Conservation (phyloP, 1,139 yeast species). For the Magnusiomyces suaveolens region DNA sequence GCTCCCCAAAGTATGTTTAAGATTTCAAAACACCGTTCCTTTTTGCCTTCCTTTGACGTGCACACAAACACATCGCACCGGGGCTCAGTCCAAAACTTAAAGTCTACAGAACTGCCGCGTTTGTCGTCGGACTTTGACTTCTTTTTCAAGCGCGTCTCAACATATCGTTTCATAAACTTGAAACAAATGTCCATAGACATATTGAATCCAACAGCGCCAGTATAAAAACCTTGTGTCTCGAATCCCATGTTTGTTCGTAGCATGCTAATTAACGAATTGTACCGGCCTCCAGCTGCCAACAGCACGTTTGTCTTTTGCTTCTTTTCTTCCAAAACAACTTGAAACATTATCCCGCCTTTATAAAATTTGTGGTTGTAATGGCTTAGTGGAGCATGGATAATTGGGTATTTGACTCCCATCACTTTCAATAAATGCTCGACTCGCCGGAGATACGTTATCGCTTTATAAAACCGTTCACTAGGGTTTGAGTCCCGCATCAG, state of each 20-base stretch:
- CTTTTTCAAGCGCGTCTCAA: slow-evolving; percentile 19
- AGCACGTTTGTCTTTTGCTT: slow-evolving; percentile 23
- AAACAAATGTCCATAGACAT: slow-evolving; percentile 56
- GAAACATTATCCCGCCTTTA: slow-evolving; percentile 76
- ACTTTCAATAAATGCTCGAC: not conserved
- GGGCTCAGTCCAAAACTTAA: slow-evolving; percentile 12
- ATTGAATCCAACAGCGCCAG: slow-evolving; percentile 75
- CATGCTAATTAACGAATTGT: slow-evolving; percentile 46
- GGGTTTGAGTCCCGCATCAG: slow-evolving; percentile 69
- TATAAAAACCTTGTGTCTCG: slow-evolving; percentile 35
- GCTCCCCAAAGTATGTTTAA: slow-evolving; percentile 58
- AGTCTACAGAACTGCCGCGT: not conserved
- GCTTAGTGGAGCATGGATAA: slow-evolving; percentile 60
- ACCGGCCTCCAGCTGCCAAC: slow-evolving; percentile 83
- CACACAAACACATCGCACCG: slow-evolving; percentile 78
- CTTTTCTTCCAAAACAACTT: slow-evolving; percentile 54
- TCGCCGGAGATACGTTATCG: slow-evolving; percentile 45
- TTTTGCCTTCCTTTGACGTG: slow-evolving; percentile 42
- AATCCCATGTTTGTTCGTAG: slow-evolving; percentile 33
- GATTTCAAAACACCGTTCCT: slow-evolving; percentile 53
- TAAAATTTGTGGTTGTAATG: slow-evolving; percentile 76
- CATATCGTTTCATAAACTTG: slow-evolving; percentile 38
- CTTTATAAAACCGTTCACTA: slow-evolving; percentile 50
- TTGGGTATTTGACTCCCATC: slow-evolving; percentile 47
- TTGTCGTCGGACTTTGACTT: slow-evolving; percentile 16